Evolutionary conservation across 1,139 yeast species (phyloP).

Genomic region (Hyphopichia fennica): DNA sequence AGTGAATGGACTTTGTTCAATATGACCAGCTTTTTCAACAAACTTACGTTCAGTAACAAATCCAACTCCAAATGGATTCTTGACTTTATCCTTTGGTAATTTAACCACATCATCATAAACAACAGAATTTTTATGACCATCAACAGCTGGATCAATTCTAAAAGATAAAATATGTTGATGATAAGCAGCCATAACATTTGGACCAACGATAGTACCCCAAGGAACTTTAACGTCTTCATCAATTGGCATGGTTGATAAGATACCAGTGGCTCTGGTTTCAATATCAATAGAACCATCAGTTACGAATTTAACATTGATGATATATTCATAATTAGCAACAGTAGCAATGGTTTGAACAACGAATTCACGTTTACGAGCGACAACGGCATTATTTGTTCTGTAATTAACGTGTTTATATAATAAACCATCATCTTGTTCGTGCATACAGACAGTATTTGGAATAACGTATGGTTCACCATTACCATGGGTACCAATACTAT

Average conservation of each 20-base stretch:
- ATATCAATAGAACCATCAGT: conserved; percentile 83
- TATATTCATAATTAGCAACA: conserved; percentile 88
- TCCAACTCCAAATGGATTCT: conserved; percentile 76
- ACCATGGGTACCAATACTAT: conserved; percentile 59
- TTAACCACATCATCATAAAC: conserved; percentile 72
- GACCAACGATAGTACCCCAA: conserved; percentile 85
- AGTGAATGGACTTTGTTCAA: conserved; percentile 76
- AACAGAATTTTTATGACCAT: conserved; percentile 80
- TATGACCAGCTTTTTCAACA: conserved; percentile 70
- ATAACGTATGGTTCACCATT: conserved; percentile 65
- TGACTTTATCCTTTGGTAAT: conserved; percentile 54
- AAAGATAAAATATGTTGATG: conserved; percentile 86
- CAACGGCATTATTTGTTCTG: conserved; percentile 71
- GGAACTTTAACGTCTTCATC: conserved; percentile 73
- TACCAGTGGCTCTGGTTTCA: conserved; percentile 89
- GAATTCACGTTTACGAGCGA: conserved; percentile 83
- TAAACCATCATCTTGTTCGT: conserved; percentile 79
- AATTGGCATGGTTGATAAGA: conserved; percentile 79
- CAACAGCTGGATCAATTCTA: conserved; percentile 86
- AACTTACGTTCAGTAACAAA: conserved; percentile 63
- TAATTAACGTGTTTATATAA: conserved; percentile 83
- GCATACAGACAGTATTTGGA: conserved; percentile 82
- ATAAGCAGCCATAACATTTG: conserved; percentile 83
- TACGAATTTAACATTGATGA: conserved; percentile 72
- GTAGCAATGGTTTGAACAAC: conserved; percentile 86